Conservation (phyloP, 169 alveolate genomes). For the Sarcocystis neurona region DNA sequence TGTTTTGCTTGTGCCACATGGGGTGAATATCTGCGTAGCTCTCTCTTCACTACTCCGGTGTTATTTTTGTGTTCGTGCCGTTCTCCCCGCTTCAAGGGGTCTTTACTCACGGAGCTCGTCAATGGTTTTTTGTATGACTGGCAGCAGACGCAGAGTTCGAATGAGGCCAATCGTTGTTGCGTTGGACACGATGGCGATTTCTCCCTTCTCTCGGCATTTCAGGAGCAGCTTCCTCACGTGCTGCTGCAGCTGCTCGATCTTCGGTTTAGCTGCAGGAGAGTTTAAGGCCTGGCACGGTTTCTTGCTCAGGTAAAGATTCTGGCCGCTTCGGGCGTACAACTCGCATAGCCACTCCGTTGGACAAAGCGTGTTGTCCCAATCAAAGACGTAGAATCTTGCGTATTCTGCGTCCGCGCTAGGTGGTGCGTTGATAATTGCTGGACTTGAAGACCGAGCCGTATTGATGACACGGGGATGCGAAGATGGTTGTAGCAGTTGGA, state of each 20-base stretch:
- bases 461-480: too few relatives aligned
- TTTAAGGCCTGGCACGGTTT: slow-evolving; percentile 51
- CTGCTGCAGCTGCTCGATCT: slow-evolving; percentile 38
- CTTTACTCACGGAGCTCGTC: slow-evolving; percentile 62
- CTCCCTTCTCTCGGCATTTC: slow-evolving; percentile 57
- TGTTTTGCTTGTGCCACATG: too few relatives aligned
- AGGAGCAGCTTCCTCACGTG: slow-evolving; percentile 48
- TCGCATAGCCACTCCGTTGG: slow-evolving; percentile 64
- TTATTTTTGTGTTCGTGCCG: background rate
- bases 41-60: background rate
- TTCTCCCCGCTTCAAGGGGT: too few relatives aligned
- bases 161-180: slow-evolving; percentile 61
- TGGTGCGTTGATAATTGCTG: background rate
- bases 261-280: slow-evolving; percentile 42
- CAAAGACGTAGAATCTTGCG: slow-evolving; percentile 54
- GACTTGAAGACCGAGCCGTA: too few relatives aligned
- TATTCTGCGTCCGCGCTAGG: background rate
- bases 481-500: too few relatives aligned
- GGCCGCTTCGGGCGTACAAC: slow-evolving; percentile 45
- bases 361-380: slow-evolving; percentile 63
- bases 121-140: slow-evolving; percentile 45
- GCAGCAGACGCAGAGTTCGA: slow-evolving; percentile 56
- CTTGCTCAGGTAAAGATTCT: slow-evolving; percentile 43
- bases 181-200: slow-evolving; percentile 52
- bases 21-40: too few relatives aligned